phyloP scores from a whole-genome alignment of 2,329 filamentous ascomycete genomes.

The Trichoderma hamatum region DNA sequence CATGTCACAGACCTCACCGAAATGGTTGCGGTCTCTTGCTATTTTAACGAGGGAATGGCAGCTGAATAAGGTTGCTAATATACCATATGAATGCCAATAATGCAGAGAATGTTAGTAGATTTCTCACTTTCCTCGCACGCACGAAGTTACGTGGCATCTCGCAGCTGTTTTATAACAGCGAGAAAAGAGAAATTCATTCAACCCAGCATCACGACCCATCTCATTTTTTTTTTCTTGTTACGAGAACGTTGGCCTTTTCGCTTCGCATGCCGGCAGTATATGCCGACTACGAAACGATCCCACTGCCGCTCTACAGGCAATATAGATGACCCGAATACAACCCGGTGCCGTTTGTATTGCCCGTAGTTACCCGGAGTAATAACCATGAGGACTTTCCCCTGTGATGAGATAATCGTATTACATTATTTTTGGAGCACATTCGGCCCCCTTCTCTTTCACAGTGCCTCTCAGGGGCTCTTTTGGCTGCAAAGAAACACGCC shows the following conservation, averaged over 20 bases:
- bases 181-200: neutral
- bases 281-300: neutral
- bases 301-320: neutral
- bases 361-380: neutral
- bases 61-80: neutral
- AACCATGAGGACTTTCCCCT: neutral
- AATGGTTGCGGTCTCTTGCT: neutral
- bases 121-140: neutral
- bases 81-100: neutral
- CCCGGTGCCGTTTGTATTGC: neutral
- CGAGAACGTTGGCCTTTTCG: neutral
- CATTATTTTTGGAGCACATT: neutral
- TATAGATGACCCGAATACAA: neutral
- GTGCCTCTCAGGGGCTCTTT: neutral
- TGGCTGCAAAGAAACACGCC: neutral
- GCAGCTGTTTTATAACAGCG: neutral
- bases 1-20: neutral
- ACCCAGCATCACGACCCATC: neutral
- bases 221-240: neutral
- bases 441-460: neutral
- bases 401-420: neutral
- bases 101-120: neutral
- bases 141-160: no score
- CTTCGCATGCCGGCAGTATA: neutral
- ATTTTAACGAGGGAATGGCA: neutral